Percentiles rank a stretch among this genome's conserved stretches.
phyloP scores from a whole-genome alignment of 345 rosid species.

The Eucalyptus rudis region DNA sequence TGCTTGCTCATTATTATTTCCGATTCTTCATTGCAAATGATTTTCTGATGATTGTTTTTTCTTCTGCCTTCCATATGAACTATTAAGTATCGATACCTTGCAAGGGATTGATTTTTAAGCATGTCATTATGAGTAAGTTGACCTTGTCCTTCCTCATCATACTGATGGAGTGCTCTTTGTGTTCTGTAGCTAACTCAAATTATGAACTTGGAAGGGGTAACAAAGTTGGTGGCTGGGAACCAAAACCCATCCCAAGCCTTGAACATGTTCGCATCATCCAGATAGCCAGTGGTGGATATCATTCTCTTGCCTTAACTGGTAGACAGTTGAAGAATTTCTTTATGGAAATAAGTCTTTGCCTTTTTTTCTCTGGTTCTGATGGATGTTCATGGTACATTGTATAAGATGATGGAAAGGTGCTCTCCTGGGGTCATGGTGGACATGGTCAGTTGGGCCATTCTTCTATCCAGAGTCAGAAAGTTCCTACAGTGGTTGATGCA shows the following conservation, averaged over 20 bases:
- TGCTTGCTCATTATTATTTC: not conserved
- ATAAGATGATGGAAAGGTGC: conserved; percentile 74
- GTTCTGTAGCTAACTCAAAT: conserved; percentile 65
- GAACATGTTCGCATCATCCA: conserved; percentile 43
- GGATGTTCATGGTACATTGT: not conserved
- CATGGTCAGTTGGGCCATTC: conserved; percentile 83
- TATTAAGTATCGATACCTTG: not conserved
- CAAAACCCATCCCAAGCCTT: conserved; percentile 57
- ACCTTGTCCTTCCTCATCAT: not conserved
- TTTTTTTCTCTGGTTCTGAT: not conserved
- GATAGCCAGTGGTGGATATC: conserved; percentile 88
- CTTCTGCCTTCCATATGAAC: not conserved
- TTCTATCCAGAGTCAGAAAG: conserved; percentile 35
- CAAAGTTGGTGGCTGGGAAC: conserved; percentile 79
- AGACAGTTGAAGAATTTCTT: not conserved
- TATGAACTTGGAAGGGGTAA: conserved; percentile 91
- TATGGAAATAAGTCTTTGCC: not conserved
- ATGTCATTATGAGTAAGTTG: not conserved
- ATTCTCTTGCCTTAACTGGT: conserved; percentile 86
- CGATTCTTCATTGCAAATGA: not conserved
- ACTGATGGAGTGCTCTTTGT: not conserved
- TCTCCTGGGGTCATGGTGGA: conserved; percentile 96
- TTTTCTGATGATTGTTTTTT: not conserved
- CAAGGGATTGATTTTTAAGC: not conserved
- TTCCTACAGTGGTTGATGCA: conserved; percentile 47